Conservation (phyloP, 768 basidiomycete genomes). For the Piloderma croceum region DNA sequence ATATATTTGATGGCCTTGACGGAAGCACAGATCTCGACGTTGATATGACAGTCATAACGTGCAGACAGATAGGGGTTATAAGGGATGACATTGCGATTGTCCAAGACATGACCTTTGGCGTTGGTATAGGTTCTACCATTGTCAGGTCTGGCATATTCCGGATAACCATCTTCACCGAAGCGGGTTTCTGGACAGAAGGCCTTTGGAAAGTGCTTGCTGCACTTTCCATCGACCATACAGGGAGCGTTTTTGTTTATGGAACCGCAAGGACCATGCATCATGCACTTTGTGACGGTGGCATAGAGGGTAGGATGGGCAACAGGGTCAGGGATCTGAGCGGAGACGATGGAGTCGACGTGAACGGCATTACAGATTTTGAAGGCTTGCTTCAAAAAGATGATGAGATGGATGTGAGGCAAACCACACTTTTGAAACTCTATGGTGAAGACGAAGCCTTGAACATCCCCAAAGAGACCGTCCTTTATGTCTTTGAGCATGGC, state of each 20-base stretch:
- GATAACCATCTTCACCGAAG: too few relatives aligned
- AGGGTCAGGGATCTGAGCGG: too few relatives aligned
- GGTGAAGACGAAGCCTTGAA: constrained; percentile 41
- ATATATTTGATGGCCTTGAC: too few relatives aligned
- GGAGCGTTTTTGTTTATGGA: constrained; percentile 26
- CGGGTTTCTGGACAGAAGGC: too few relatives aligned
- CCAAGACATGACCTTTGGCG: constrained; percentile 14
- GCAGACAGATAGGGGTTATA: constrained; percentile 28
- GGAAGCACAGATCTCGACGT: too few relatives aligned
- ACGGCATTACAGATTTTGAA: constrained; percentile 30
- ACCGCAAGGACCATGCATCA: too few relatives aligned
- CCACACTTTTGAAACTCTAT: constrained; percentile 58
- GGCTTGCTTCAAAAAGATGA: constrained; percentile 35
- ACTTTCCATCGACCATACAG: too few relatives aligned
- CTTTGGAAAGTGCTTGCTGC: too few relatives aligned
- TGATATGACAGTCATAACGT: constrained; percentile 35
- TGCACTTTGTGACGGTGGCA: too few relatives aligned
- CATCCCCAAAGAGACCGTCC: constrained; percentile 35
- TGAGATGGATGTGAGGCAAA: constrained; percentile 48
- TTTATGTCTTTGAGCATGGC: constrained; percentile 32
- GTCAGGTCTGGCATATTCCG: too few relatives aligned
- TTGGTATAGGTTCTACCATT: too few relatives aligned
- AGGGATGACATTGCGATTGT: constrained; percentile 31
- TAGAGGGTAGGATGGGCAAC: too few relatives aligned
- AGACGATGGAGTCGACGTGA: constrained; percentile 37